Evolutionary conservation across 2,329 filamentous ascomycete genomes (phyloP).

Genomic region (Colletotrichum phormii): DNA sequence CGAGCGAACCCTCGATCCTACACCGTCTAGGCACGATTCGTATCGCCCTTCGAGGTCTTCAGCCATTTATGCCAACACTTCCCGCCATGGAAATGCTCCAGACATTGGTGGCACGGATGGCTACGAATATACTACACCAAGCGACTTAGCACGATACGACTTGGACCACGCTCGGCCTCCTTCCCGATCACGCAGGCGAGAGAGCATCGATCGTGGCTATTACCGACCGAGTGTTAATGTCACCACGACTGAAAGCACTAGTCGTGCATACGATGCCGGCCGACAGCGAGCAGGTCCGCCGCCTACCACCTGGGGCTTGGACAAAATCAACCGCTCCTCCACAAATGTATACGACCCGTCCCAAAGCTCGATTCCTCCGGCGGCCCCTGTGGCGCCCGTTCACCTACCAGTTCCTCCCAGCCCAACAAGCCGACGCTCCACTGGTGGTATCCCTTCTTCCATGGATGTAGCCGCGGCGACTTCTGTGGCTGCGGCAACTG

Average conservation of each 20-base stretch:
- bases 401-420: conserved; percentile 49
- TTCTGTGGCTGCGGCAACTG: conserved; percentile 22
- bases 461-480: conserved; percentile 25
- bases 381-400: conserved; percentile 44
- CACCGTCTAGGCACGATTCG: conserved; percentile 54
- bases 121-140: conserved; percentile 73
- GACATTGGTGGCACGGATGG: conserved; percentile 67
- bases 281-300: conserved; percentile 66
- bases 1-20: conserved; percentile 59
- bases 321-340: conserved; percentile 69
- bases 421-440: conserved; percentile 44
- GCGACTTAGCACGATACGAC: conserved; percentile 71
- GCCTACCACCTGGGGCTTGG: conserved; percentile 76
- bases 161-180: conserved; percentile 62
- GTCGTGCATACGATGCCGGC: conserved; percentile 43
- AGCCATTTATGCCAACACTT: conserved; percentile 56
- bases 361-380: conserved; percentile 59
- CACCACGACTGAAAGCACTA: conserved; percentile 37
- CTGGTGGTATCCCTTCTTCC: conserved; percentile 18
- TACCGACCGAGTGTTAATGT: conserved; percentile 65
- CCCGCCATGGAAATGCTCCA: conserved; percentile 55
- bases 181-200: conserved; percentile 56
- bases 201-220: conserved; percentile 67
- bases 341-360: conserved; percentile 59
- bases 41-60: conserved; percentile 61